Evolutionary conservation across 1,284 basidiomycete genomes (phyloP).

Genomic region (Laetiporus sulphureus): DNA sequence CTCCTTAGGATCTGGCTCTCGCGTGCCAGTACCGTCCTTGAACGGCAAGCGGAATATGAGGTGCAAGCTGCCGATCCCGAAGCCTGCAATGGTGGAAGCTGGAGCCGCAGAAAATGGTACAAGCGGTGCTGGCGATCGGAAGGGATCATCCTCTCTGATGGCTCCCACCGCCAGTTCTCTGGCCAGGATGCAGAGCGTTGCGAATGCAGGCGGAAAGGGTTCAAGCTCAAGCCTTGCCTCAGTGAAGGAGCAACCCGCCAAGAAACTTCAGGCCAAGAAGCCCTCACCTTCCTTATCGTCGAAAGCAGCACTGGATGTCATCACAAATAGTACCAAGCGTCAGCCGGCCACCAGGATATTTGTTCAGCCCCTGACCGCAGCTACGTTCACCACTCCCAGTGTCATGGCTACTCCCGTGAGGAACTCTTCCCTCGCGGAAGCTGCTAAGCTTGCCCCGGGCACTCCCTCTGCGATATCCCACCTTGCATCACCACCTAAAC

Average conservation of each 20-base stretch:
- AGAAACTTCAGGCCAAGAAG: conserved; percentile 8
- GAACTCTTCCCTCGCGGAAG: conserved; percentile 26
- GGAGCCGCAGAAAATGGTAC: too few species aligned
- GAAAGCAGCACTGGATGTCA: conserved; percentile 29
- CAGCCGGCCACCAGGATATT: conserved; percentile 40
- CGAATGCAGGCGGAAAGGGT: conserved; percentile 2
- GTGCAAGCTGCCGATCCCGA: too few species aligned
- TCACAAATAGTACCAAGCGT: conserved; percentile 35
- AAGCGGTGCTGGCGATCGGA: too few species aligned
- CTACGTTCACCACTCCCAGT: conserved; percentile 23
- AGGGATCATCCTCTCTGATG: conserved; percentile 55
- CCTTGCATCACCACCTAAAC: too few species aligned
- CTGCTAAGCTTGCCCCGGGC: conserved; percentile 23
- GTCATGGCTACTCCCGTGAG: conserved; percentile 29
- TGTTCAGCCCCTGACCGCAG: conserved; percentile 38
- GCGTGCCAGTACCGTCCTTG: conserved; percentile 30
- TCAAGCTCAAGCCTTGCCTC: conserved; percentile 6
- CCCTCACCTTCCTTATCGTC: conserved; percentile 10
- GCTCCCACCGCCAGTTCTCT: conserved; percentile 75
- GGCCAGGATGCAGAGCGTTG: conserved; percentile 42
- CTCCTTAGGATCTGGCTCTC: conserved; percentile 14
- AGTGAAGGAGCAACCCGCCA: conserved; percentile 10
- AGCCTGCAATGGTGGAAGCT: too few species aligned
- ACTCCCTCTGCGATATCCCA: conserved; percentile 15
- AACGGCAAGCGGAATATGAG: too few species aligned